Conservation (phyloP, 495 filamentous ascomycete genomes). For the Pyrenula massariospora region DNA sequence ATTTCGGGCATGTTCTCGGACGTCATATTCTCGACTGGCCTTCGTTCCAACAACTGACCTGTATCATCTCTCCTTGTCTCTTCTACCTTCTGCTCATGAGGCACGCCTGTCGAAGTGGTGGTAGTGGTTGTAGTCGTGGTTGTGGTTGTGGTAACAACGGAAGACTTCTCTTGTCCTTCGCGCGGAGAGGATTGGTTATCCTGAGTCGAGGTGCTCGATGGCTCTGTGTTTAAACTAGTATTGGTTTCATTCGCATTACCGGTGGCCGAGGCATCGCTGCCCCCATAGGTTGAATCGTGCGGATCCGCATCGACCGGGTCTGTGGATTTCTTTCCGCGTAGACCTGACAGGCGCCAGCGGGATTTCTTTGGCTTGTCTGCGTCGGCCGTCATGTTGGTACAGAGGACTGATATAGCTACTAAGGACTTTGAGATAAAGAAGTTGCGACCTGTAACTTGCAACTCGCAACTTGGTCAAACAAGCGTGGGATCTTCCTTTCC, state of each 20-base stretch:
- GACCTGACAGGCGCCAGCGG: neutral
- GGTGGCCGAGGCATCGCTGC: neutral
- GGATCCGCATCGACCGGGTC: neutral
- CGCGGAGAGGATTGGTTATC: neutral
- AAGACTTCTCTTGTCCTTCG: neutral
- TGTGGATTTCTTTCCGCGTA: neutral
- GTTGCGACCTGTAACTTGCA: too few relatives aligned
- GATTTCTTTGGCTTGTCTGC: neutral
- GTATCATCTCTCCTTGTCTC: neutral
- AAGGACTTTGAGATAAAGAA: too few relatives aligned
- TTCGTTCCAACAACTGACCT: neutral
- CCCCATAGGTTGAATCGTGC: neutral
- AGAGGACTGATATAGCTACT: too few relatives aligned
- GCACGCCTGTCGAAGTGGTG: neutral
- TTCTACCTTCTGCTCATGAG: neutral
- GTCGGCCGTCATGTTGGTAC: neutral
- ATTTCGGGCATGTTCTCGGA: neutral
- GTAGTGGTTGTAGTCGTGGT: neutral
- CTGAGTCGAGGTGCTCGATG: neutral
- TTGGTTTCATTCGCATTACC: neutral
- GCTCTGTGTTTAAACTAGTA: neutral
- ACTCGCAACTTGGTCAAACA: too few relatives aligned
- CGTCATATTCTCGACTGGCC: neutral
- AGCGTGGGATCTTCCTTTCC: too few relatives aligned
- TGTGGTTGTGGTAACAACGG: neutral